These are phyloP conservation scores for Paraconiothyrium sp. DNA, from an alignment of 2,329 filamentous ascomycete species.

Conservation along the genomic window DNA sequence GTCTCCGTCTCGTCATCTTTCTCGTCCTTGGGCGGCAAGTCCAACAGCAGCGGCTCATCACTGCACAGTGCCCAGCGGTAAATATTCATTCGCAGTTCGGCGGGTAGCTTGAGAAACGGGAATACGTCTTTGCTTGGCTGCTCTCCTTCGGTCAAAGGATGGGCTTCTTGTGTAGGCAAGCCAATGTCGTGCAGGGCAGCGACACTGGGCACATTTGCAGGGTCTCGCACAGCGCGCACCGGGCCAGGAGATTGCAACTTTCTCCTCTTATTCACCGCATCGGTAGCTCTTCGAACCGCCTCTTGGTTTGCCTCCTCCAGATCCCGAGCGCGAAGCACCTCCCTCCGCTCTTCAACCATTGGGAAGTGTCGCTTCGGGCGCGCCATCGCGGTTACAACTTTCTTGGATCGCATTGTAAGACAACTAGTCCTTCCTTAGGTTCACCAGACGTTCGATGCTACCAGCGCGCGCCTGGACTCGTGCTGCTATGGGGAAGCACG, in stretches of 20 bases:
- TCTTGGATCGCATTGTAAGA: neutral
- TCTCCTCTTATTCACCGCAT: conserved; percentile 1
- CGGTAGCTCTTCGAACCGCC: neutral
- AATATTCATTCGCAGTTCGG: conserved; percentile 58
- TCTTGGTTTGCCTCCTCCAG: neutral
- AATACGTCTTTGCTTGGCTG: conserved; percentile 34
- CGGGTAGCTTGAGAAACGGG: conserved; percentile 55
- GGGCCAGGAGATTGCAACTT: neutral
- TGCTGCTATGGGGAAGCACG: neutral
- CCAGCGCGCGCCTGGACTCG: neutral
- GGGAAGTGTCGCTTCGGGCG: neutral
- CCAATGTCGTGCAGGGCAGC: conserved; percentile 9
- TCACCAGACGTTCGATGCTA: neutral
- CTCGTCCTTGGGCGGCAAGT: conserved; percentile 28
- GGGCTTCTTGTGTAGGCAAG: conserved; percentile 35
- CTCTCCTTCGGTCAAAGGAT: conserved; percentile 29
- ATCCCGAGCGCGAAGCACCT: neutral
- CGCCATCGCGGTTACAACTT: neutral
- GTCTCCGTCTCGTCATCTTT: conserved; percentile 15
- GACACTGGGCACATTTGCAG: neutral
- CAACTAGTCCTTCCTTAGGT: neutral
- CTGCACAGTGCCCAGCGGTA: conserved; percentile 52
- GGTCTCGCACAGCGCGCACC: neutral
- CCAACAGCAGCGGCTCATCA: conserved; percentile 41
- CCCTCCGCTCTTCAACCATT: neutral